phyloP scores from a whole-genome alignment of 1,284 basidiomycete genomes.

The Peniophora sp. region DNA sequence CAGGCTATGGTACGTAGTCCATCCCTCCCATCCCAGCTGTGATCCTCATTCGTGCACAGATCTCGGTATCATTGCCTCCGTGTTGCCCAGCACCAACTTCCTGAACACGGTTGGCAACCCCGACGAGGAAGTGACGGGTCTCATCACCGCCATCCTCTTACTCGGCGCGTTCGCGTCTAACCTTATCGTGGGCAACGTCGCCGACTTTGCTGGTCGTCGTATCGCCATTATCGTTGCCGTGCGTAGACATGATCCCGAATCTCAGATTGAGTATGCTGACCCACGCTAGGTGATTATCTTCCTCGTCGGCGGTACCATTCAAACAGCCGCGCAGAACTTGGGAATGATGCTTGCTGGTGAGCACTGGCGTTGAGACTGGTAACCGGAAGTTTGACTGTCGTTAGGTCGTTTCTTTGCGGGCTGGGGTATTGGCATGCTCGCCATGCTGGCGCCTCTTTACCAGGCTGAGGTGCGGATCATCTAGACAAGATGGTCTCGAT shows the following conservation, averaged over 20 bases:
- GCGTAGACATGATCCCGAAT: too few relatives aligned
- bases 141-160: constrained; percentile 29
- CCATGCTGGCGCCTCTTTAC: constrained; percentile 53
- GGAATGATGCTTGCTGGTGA: constrained; percentile 48
- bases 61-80: background rate
- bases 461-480: constrained; percentile 32
- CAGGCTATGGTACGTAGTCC: constrained; percentile 30
- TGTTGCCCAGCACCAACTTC: constrained; percentile 19
- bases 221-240: constrained; percentile 24
- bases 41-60: background rate
- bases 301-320: constrained; percentile 45
- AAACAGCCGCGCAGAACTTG: constrained; percentile 44
- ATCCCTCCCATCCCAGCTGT: background rate
- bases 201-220: constrained; percentile 19
- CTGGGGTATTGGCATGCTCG: constrained; percentile 42
- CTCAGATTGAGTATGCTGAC: too few relatives aligned
- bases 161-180: constrained; percentile 26
- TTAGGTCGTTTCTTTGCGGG: constrained; percentile 48
- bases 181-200: constrained; percentile 31
- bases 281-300: constrained; percentile 20
- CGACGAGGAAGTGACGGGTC: constrained; percentile 27
- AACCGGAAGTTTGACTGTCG: too few relatives aligned
- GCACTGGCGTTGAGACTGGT: too few relatives aligned
- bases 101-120: constrained; percentile 20
- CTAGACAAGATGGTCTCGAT: background rate